Evolutionary conservation across 495 filamentous ascomycete species (phyloP).

Genomic region (Trichoderma erinaceum): DNA sequence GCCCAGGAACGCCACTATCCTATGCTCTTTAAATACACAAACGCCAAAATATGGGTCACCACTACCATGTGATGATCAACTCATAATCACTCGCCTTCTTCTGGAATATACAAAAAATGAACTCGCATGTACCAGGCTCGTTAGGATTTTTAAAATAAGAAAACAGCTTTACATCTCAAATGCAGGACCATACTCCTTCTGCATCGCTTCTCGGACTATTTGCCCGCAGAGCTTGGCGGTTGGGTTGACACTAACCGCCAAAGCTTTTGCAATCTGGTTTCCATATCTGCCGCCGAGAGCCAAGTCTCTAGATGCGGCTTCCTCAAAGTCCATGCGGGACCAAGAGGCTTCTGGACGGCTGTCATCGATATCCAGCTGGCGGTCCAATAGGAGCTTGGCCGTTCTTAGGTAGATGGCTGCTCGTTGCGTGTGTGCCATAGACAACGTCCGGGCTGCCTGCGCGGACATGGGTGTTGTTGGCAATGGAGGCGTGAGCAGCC

Average conservation of each 20-base stretch:
- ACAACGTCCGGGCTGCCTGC: constrained; percentile 55
- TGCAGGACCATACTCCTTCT: constrained; percentile 56
- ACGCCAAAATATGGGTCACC: not conserved
- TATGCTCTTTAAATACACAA: not conserved
- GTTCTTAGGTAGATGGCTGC: constrained; percentile 63
- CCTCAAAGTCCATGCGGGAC: constrained; percentile 55
- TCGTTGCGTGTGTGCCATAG: constrained; percentile 69
- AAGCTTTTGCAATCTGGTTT: constrained; percentile 65
- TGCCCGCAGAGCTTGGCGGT: constrained; percentile 83
- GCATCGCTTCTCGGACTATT: constrained; percentile 81
- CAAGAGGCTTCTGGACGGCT: constrained; percentile 35
- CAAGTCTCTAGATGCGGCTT: constrained; percentile 68
- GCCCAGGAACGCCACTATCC: not conserved
- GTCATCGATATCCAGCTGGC: constrained; percentile 24
- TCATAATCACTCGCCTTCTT: not conserved
- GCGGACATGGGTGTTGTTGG: constrained; percentile 50
- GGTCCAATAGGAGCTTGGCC: constrained; percentile 40
- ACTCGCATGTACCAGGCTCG: not conserved
- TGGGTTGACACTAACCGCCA: constrained; percentile 78
- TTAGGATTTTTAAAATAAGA: not conserved
- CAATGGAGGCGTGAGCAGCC: constrained; percentile 51
- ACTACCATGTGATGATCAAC: not conserved
- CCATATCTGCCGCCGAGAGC: constrained; percentile 70
- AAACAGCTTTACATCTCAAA: constrained; percentile 21
- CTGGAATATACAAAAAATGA: not conserved